These are phyloP conservation scores for Eucalyptus fibrosa DNA, from an alignment of 345 rosid genomes.

Conservation along the genomic window DNA sequence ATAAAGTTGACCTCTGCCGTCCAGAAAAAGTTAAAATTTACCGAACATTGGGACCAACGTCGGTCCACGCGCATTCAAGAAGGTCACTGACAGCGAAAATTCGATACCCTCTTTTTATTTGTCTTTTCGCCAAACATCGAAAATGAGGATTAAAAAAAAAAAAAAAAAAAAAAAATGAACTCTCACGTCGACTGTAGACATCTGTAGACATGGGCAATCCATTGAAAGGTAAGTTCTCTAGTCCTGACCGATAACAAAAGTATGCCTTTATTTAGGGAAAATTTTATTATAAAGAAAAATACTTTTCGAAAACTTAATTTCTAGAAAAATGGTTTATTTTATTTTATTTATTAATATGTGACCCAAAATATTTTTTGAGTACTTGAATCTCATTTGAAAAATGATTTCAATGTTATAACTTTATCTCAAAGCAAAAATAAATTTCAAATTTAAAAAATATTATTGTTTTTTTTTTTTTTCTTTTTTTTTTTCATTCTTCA, in stretches of 20 bases:
- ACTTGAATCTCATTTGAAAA: not conserved
- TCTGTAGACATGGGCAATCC: not conserved
- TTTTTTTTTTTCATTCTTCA: not conserved
- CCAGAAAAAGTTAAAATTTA: not conserved
- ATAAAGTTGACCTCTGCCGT: not conserved
- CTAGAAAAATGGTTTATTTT: too few relatives aligned
- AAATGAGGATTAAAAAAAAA: not conserved
- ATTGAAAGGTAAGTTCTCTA: not conserved
- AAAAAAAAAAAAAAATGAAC: accelerated
- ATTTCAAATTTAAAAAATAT: too few relatives aligned
- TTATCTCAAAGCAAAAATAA: too few relatives aligned
- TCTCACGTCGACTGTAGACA: not conserved
- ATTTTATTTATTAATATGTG: too few relatives aligned
- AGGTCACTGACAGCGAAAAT: not conserved
- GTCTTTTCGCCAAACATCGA: not conserved
- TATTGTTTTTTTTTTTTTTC: too few relatives aligned
- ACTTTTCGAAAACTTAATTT: too few relatives aligned
- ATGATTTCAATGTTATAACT: too few relatives aligned
- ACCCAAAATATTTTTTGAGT: not conserved
- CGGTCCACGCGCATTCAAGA: not conserved
- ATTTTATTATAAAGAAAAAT: too few relatives aligned
- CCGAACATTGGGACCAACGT: not conserved
- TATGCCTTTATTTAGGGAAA: too few relatives aligned
- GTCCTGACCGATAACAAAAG: not conserved
- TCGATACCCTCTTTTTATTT: not conserved